A percentile compares a stretch with the other conserved stretches of the same genome.
Conservation (phyloP, 1,284 basidiomycete genomes). For the Thecaphora frezii region DNA sequence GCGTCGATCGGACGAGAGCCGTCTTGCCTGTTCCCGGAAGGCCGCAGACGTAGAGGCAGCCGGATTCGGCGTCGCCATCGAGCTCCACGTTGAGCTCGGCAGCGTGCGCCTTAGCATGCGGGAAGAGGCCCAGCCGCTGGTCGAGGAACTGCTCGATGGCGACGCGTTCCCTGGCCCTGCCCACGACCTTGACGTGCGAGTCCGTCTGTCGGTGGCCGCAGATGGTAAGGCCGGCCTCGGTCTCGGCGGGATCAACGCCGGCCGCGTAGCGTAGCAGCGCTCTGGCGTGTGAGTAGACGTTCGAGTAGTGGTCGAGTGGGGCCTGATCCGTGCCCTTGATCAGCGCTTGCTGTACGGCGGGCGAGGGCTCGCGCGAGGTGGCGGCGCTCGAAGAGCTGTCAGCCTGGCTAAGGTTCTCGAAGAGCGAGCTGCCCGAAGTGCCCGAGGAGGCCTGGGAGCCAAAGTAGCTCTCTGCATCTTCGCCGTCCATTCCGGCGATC, state of each 20-base stretch:
- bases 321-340: conserved; percentile 7
- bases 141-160: conserved; percentile 53
- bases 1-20: conserved; percentile 58
- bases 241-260: conserved; percentile 28
- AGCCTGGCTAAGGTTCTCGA: conserved; percentile 29
- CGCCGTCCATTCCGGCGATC: conserved; percentile 9
- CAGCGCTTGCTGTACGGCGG: conserved; percentile 9
- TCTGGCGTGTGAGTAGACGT: conserved; percentile 59
- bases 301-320: conserved; percentile 25
- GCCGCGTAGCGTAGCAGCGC: conserved; percentile 54
- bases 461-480: conserved; percentile 33
- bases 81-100: conserved; percentile 26
- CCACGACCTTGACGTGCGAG: conserved; percentile 49
- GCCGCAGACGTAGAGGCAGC: conserved; percentile 61
- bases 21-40: conserved; percentile 62
- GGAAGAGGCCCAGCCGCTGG: conserved; percentile 35
- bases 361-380: conserved; percentile 22
- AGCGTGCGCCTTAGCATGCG: conserved; percentile 12
- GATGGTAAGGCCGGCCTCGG: conserved; percentile 29
- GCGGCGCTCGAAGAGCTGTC: conserved; percentile 19
- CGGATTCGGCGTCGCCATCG: conserved; percentile 37
- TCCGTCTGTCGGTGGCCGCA: conserved; percentile 5
- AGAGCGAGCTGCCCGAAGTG: conserved; percentile 26
- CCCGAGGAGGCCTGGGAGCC: conserved; percentile 32
- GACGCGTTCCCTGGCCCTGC: conserved; percentile 52